Conservation (phyloP, 805 yeast genomes). For the Phaffomyces antillensis region DNA sequence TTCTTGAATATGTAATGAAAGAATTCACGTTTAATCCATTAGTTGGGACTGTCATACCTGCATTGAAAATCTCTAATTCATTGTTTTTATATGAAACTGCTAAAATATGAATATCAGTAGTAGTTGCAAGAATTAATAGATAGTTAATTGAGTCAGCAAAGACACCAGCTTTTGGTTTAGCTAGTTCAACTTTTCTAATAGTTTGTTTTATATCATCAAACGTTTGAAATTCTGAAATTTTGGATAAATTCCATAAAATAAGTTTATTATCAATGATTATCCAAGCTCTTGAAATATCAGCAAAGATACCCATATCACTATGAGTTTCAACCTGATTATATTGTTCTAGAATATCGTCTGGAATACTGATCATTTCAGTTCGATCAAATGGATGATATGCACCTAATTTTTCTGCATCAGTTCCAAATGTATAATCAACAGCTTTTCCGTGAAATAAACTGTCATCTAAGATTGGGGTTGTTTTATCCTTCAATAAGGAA, state of each 20-base stretch:
- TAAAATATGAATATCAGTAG: conserved; percentile 67
- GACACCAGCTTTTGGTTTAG: conserved; percentile 74
- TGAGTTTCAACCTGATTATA: conserved; percentile 57
- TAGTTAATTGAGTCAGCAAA: conserved; percentile 74
- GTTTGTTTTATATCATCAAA: conserved; percentile 79
- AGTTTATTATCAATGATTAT: conserved; percentile 74
- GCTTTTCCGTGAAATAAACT: conserved; percentile 43
- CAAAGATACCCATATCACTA: conserved; percentile 76
- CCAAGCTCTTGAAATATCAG: conserved; percentile 81
- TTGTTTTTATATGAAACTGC: conserved; percentile 56
- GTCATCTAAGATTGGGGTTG: conserved; percentile 48
- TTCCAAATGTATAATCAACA: conserved; percentile 62
- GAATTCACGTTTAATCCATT: conserved; percentile 70
- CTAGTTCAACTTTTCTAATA: conserved; percentile 66
- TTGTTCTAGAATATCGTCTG: conserved; percentile 73
- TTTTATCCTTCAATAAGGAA: conserved; percentile 50
- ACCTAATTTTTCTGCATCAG: conserved; percentile 35
- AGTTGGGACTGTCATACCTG: conserved; percentile 72
- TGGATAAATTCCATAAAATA: conserved; percentile 73
- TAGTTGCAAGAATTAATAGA: conserved; percentile 71
- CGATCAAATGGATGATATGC: conserved; percentile 73
- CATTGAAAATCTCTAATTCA: conserved; percentile 65
- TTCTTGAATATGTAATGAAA: conserved; percentile 48
- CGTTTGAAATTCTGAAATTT: conserved; percentile 60
- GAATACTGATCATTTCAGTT: conserved; percentile 59